Base-by-base conservation (phyloP, 345 rosid genomes). In the Gossypium herbaceum region DNA sequence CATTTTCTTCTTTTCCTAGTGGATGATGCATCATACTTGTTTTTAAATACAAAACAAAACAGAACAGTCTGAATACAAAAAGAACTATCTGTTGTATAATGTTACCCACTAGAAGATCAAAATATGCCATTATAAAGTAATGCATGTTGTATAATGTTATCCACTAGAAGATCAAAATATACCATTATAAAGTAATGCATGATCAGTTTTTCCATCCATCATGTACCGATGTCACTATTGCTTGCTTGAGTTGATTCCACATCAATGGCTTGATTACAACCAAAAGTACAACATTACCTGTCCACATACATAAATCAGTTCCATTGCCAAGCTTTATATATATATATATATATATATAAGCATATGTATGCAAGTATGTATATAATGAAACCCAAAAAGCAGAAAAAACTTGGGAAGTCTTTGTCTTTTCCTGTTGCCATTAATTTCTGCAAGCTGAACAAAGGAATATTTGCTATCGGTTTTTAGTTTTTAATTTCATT, bases 211-310 rank as follows among this genome's bases (percentile, higher is more conserved):
- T 44, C 2, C 12, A 27, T 12, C 59, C 8, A 41, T 62, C 25
- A 45, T 12, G 11, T 44, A 12, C 11, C 7, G 56, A 41, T 2
- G n/a, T 75, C 17, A 64, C 39, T 2, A 19, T 20, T 64, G 60
- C 52, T 34, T 64, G 29, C 65, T 29, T 51, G 67, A 57, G 61
- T 74, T 11, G 47, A 43, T 62, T 20, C 75, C n/a, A 12, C 51
- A 61, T 62, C 25, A 41, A 27, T 56, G 48, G 72, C 78, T 74
- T 29, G 57, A 72, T 85, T 84, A 94, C 39, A 91, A 77, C 97
- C 97, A 93, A 67, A 91, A 95, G 89, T 83, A 74, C 51, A 93
- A 60, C 97, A 93, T 86, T 16, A 93, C 98, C 98, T 95, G 90
- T 76, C 71, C 76, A 74, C 20, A 73, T 16, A 73, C 24, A 73